A percentile compares a stretch with the other conserved stretches of the same genome.
Conservation (phyloP, 306 rosid species). For the Vigna trinervia region DNA sequence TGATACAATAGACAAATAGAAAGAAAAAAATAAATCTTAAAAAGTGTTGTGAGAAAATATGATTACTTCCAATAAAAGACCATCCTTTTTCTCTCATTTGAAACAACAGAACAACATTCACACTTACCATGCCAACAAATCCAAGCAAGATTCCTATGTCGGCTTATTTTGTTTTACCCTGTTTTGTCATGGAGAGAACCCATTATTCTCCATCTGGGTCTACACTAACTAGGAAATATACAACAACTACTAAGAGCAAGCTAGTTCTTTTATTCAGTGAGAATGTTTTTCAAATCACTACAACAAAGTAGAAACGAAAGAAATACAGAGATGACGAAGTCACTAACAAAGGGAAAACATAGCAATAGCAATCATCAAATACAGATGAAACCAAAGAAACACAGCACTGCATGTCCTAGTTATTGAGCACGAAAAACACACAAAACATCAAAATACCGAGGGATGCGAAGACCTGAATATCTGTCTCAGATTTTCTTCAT, state of each 20-base stretch:
- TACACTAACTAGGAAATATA: slow-evolving; percentile 46
- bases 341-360: slow-evolving; percentile 40
- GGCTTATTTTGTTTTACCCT: slow-evolving; percentile 38
- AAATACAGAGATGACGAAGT: slow-evolving; percentile 38
- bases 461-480: slow-evolving; percentile 60
- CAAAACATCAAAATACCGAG: slow-evolving; percentile 52
- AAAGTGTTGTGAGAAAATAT: background rate
- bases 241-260: slow-evolving; percentile 37
- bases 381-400: slow-evolving; percentile 36
- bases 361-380: slow-evolving; percentile 50
- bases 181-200: slow-evolving; percentile 34
- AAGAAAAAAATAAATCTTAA: background rate
- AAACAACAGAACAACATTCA: slow-evolving; percentile 40
- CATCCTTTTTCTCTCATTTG: slow-evolving; percentile 42
- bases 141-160: slow-evolving; percentile 30
- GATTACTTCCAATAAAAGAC: slow-evolving; percentile 19
- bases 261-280: slow-evolving; percentile 33
- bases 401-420: slow-evolving; percentile 43
- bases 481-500: slow-evolving; percentile 59
- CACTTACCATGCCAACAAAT: slow-evolving; percentile 30
- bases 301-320: slow-evolving; percentile 45
- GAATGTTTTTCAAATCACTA: slow-evolving; percentile 25
- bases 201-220: slow-evolving; percentile 29
- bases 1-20: background rate
- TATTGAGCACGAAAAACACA: slow-evolving; percentile 45